These are phyloP conservation scores for Penicillium sp. DNA, from an alignment of 2,329 filamentous ascomycete genomes.

Conservation along the genomic window DNA sequence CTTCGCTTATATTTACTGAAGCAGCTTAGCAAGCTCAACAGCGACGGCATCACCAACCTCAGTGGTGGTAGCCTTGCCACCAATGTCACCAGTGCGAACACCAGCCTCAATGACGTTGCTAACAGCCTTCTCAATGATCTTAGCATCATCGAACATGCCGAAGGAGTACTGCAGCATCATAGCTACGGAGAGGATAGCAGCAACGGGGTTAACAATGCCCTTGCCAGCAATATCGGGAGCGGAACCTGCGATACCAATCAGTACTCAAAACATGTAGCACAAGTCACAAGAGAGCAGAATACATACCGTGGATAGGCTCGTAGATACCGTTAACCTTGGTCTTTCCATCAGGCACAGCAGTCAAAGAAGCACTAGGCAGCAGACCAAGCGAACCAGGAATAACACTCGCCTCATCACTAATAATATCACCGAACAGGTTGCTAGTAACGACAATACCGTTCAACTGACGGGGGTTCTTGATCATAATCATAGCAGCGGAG, in stretches of 20 bases:
- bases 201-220: constrained; percentile 88
- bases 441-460: constrained; percentile 91
- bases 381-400: constrained; percentile 90
- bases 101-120: constrained; percentile 72
- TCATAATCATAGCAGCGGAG: constrained; percentile 94
- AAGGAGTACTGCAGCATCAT: constrained; percentile 98
- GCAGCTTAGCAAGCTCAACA: constrained; percentile 68
- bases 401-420: constrained; percentile 90
- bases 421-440: constrained; percentile 95
- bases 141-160: constrained; percentile 71
- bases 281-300: neutral
- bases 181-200: constrained; percentile 85
- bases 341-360: constrained; percentile 82
- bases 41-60: constrained; percentile 84
- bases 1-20: constrained; percentile 47
- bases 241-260: constrained; percentile 57
- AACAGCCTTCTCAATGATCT: constrained; percentile 27
- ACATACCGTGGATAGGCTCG: constrained; percentile 89
- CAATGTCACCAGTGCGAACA: constrained; percentile 80
- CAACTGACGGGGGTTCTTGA: constrained; percentile 84
- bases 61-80: constrained; percentile 70
- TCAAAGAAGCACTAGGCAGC: constrained; percentile 82
- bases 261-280: neutral
- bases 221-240: constrained; percentile 92
- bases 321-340: constrained; percentile 89